Percentiles rank a stretch among this genome's conserved stretches.
Evolutionary conservation across 2,329 filamentous ascomycete genomes (phyloP).

Genomic region (Aspergillus calidoustus): DNA sequence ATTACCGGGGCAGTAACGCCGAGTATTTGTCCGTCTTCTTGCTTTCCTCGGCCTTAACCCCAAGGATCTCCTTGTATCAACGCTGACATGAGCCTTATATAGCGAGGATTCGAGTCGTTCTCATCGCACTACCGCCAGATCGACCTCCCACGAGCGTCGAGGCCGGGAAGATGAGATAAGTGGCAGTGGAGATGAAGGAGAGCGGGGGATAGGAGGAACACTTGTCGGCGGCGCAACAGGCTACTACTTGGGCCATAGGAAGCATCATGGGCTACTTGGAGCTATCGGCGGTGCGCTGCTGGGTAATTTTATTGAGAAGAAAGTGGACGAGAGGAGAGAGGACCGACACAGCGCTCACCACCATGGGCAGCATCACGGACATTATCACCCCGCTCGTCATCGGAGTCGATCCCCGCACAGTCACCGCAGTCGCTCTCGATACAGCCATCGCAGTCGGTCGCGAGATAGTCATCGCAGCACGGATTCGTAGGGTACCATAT

Average conservation of each 20-base stretch:
- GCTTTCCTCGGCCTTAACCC: background rate
- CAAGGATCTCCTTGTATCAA: background rate
- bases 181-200: slow-evolving; percentile 53
- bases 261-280: slow-evolving; percentile 61
- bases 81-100: background rate
- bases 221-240: slow-evolving; percentile 62
- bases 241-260: slow-evolving; percentile 60
- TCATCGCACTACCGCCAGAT: background rate
- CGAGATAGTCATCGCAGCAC: background rate
- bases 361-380: slow-evolving; percentile 22
- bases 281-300: slow-evolving; percentile 62
- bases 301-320: slow-evolving; percentile 60
- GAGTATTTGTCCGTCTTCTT: slow-evolving; percentile 27
- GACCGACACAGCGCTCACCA: slow-evolving; percentile 28
- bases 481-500: background rate
- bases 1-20: slow-evolving; percentile 23
- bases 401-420: slow-evolving; percentile 31
- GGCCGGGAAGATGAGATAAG: slow-evolving; percentile 41
- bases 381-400: slow-evolving; percentile 20
- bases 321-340: slow-evolving; percentile 50
- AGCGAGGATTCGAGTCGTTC: background rate
- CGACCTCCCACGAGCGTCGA: background rate
- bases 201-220: slow-evolving; percentile 62
- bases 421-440: slow-evolving; percentile 18
- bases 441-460: background rate